Conservation (phyloP, 73 alveolate species). For the Paramecium caudatum region DNA sequence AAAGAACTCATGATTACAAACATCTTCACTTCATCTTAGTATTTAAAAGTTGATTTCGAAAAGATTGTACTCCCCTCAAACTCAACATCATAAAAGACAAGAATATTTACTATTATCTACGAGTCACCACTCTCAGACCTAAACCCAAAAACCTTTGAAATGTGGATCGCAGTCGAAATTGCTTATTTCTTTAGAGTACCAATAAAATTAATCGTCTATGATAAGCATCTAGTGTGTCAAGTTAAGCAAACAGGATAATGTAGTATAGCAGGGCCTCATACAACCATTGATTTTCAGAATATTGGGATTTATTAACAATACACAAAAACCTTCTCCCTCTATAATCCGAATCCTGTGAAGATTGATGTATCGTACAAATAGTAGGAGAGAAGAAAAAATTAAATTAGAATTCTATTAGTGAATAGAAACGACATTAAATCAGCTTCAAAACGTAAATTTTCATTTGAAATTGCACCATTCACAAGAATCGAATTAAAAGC, state of each 20-base stretch:
- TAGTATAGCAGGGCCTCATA: neutral
- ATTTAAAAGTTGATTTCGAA: constrained; percentile 45
- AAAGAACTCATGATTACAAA: constrained; percentile 31
- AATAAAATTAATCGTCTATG: neutral
- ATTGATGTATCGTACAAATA: constrained; percentile 46
- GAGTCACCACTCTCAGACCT: neutral
- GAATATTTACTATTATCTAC: neutral
- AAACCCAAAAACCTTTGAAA: constrained; percentile 32
- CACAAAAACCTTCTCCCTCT: neutral
- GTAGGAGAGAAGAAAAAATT: constrained; percentile 10
- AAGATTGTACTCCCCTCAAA: neutral
- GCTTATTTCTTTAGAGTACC: constrained; percentile 16
- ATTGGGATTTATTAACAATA: constrained; percentile 15
- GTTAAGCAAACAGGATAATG: neutral
- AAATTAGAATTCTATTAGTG: neutral
- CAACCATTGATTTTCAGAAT: neutral
- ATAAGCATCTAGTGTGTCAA: constrained; percentile 23
- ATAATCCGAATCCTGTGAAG: constrained; percentile 40
- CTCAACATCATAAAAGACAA: neutral
- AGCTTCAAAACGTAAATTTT: constrained; percentile 14
- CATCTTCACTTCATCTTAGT: constrained; percentile 21
- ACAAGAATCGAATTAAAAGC: neutral
- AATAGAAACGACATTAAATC: constrained; percentile 3
- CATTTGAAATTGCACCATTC: constrained; percentile 17
- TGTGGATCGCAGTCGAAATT: constrained; percentile 52